phyloP scores from a whole-genome alignment of 2,329 filamentous ascomycete genomes.

The Aspergillus carbonarius region DNA sequence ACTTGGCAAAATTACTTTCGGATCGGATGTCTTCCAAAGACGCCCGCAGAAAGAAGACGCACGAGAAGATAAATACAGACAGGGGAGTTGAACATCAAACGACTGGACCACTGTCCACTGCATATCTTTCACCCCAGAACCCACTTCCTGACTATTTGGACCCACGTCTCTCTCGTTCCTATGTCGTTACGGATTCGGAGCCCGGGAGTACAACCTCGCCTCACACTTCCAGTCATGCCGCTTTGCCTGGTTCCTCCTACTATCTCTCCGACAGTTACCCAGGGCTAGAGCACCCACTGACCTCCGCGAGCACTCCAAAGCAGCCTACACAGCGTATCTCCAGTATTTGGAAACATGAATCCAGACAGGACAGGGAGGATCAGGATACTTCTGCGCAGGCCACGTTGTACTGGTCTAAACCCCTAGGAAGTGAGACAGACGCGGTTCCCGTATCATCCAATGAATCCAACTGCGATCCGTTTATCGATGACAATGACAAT shows the following conservation, averaged over 20 bases:
- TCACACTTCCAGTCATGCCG: slow-evolving; percentile 7
- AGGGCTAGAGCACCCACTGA: slow-evolving; percentile 1
- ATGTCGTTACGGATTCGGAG: slow-evolving; percentile 7
- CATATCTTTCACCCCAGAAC: neutral
- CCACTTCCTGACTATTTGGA: slow-evolving; percentile 27
- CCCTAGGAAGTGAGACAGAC: slow-evolving; percentile 1
- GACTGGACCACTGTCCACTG: neutral
- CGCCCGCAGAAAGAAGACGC: slow-evolving; percentile 55
- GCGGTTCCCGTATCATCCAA: slow-evolving; percentile 1
- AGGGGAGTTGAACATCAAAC: slow-evolving; percentile 8
- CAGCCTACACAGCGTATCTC: neutral
- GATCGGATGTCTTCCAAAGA: slow-evolving; percentile 77
- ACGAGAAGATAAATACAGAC: slow-evolving; percentile 4
- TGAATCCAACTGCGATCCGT: slow-evolving; percentile 19
- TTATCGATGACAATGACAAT: slow-evolving; percentile 21
- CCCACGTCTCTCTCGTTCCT: slow-evolving; percentile 27
- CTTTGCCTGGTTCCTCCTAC: slow-evolving; percentile 2
- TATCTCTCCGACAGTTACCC: neutral
- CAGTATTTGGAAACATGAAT: slow-evolving; percentile 21
- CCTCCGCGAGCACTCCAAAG: slow-evolving; percentile 2
- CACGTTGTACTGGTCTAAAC: slow-evolving; percentile 14
- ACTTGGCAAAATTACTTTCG: slow-evolving; percentile 70
- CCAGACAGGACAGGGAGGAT: slow-evolving; percentile 14
- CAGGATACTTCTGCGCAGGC: slow-evolving; percentile 12
- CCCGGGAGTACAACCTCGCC: neutral